Evolutionary conservation across 2,329 filamentous ascomycete genomes (phyloP).

Genomic region (Talaromyces sp.): DNA sequence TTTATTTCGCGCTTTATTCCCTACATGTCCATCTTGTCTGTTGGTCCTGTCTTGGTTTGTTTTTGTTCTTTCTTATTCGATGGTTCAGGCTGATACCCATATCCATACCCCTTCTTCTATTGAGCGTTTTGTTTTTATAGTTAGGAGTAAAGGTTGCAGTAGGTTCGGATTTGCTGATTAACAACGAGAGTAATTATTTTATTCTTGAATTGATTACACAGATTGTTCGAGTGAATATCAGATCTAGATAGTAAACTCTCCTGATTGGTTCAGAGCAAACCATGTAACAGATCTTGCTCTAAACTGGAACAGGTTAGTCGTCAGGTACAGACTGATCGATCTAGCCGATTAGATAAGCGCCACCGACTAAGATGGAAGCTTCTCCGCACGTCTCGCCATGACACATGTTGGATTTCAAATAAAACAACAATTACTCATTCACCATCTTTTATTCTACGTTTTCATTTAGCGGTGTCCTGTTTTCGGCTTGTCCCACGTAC

Average conservation of each 20-base stretch:
- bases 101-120: background rate
- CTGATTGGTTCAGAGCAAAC: background rate
- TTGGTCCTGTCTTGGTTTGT: background rate
- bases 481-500: background rate
- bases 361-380: conserved; percentile 9
- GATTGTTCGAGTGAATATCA: no score
- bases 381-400: conserved; percentile 13
- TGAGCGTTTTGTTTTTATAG: background rate
- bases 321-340: background rate
- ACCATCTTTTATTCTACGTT: background rate
- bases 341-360: conserved; percentile 13
- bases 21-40: background rate
- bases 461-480: background rate
- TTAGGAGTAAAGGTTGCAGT: background rate
- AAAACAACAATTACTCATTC: background rate
- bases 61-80: background rate
- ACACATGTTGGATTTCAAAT: background rate
- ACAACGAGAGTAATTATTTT: no score
- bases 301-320: background rate
- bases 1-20: background rate
- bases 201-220: no score
- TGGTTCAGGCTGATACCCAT: conserved; percentile 8
- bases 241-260: background rate
- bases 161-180: background rate
- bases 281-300: background rate